Evolutionary conservation across 306 rosid genomes (phyloP), one percentile per base, ranked within the genome.

Genomic region (Glycyrrhiza uralensis): DNA sequence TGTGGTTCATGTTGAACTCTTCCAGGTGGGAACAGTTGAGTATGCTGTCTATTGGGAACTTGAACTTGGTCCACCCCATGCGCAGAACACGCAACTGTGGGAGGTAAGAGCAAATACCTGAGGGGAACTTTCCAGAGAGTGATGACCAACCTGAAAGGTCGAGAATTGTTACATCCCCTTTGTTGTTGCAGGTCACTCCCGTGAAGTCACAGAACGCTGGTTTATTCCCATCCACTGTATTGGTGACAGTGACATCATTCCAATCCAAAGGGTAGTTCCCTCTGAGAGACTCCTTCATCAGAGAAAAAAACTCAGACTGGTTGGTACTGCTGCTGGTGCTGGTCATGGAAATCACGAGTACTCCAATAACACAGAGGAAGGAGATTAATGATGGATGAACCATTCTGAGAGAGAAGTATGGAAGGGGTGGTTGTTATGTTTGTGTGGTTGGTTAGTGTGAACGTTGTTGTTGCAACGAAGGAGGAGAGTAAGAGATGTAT

Each of bases 181-280:
- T 23, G 28, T 54, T 50, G 71, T 95, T 80, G 71, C 99, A 95
- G 1, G 38, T 12, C 5, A 95, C 82, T 14, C 99, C 97, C 1
- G 85, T 70, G 88, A 89, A 81, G 80, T 79, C 69, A 38, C 99
- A 95, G 52, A n/a, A n/a, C n/a, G n/a, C n/a, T n/a, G n/a, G n/a
- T n/a, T n/a, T n/a, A n/a, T n/a, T n/a, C n/a, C n/a, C n/a, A n/a
- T n/a, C n/a, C n/a, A n/a, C n/a, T n/a, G n/a, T n/a, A 77, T 28
- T 4, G 79, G 30, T 26, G 20, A 32, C 68, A 0, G 49, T 71
- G 38, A 68, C 41, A 22, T 86, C 77, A 12, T 15, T n/a, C 96
- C 97, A 91, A 4, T 84, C 73, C 11, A 80, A 10, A 17, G 88
- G 82, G 66, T 75, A 76, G 41, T 19, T 75, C 5, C 95, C 92